Base-by-base conservation (phyloP, 441 rosid species). In the Heliophila coronopifolia region DNA sequence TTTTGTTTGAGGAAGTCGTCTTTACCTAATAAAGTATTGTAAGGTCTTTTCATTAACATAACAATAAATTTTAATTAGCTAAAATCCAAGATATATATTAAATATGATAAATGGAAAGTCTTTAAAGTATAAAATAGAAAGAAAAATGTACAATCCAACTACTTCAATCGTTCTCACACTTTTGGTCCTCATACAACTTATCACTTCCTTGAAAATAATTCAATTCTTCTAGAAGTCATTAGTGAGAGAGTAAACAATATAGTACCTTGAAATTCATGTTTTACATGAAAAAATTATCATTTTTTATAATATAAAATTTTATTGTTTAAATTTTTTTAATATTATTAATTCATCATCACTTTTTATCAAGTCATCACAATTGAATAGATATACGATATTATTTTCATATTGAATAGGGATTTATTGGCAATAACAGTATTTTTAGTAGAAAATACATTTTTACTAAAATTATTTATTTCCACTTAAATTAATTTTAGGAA, bases 151-250 rank as follows among this genome's bases (percentile, higher is more conserved):
- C 27, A 12, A 48, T 11, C 40, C 30, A 48, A 48, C 40, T 8
- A 47, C 19, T 20, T 11, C 39, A 10, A 31, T 47, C 38, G 38
- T 18, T 30, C 38, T 47, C 39, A 31, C 9, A 10, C 5, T 18
- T 48, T 18, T 48, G 28, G 32, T 32, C 54, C 54, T 48, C 30
- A 48, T 36, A 45, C 16, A 27, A 45, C 36, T 45, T 45, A 17
- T 45, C 51, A 45, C 24, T 15, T 45, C n/a, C 6, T 17, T 45
- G 9, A 28, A 45, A 28, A 27, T n/a, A 28, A 6, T 11, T 45
- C 36, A 6, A 28, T 2, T 6, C n/a, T 28, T 44, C 36, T 45
- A 26, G 9, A 27, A 45, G 6, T 45, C 6, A 3, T 0, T 3
- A 9, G 9, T 1, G 3, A 0, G 4, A 12, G 4, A 25, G 11